A percentile compares a stretch with the other conserved stretches of the same genome.
phyloP scores from a whole-genome alignment of 1,284 basidiomycete species.

The Coniophora puteana region DNA sequence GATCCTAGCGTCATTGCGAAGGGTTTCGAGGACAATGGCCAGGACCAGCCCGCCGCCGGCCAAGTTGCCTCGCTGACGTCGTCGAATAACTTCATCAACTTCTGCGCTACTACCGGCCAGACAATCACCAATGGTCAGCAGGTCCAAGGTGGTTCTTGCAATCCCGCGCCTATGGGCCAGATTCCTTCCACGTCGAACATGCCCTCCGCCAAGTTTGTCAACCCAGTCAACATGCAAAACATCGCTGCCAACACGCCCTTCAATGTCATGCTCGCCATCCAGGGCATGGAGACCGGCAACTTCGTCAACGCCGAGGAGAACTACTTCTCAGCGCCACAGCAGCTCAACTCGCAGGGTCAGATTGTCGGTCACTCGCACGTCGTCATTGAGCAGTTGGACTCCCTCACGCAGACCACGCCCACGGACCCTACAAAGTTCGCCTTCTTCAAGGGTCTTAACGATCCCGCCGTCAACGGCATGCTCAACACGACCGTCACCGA shows the following conservation, averaged over 20 bases:
- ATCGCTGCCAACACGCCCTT: conserved; percentile 52
- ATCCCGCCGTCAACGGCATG: conserved; percentile 42
- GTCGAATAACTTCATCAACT: conserved; percentile 74
- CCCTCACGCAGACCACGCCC: conserved; percentile 45
- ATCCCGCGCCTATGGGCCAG: conserved; percentile 58
- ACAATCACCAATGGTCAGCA: conserved; percentile 60
- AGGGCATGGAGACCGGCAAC: conserved; percentile 55
- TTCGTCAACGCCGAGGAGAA: conserved; percentile 58
- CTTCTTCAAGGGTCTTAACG: conserved; percentile 70
- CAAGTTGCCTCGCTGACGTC: conserved; percentile 60
- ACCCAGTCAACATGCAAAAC: conserved; percentile 50
- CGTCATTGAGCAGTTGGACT: conserved; percentile 50
- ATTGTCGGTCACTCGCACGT: conserved; percentile 65
- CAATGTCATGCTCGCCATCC: conserved; percentile 53
- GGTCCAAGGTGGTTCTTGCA: conserved; percentile 58
- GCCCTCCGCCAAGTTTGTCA: conserved; percentile 56
- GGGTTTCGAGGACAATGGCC: conserved; percentile 50
- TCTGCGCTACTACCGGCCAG: conserved; percentile 49
- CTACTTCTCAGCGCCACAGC: conserved; percentile 68
- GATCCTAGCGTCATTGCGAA: conserved; percentile 48
- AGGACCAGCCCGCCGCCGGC: conserved; percentile 39
- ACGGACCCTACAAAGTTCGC: conserved; percentile 53
- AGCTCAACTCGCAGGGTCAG: conserved; percentile 47
- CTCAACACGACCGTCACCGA: conserved; percentile 48
- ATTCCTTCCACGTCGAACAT: conserved; percentile 55